Conservation (phyloP, 352 stramenopile species). For the Globisporangium nunn region DNA sequence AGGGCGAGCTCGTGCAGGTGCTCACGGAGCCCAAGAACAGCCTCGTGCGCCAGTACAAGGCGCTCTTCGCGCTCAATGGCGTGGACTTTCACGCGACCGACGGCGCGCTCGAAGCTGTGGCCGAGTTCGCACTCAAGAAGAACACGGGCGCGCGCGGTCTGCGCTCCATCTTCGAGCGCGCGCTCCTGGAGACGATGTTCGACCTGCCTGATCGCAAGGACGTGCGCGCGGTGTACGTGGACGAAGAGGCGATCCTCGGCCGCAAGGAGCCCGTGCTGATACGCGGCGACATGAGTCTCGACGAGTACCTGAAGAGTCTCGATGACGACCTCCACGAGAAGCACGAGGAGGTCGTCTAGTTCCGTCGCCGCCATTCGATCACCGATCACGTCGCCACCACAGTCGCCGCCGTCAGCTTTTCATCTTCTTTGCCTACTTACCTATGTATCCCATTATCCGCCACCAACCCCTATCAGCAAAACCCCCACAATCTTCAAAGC, state of each 20-base stretch:
- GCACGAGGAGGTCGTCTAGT: conserved; percentile 36
- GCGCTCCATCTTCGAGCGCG: conserved; percentile 91
- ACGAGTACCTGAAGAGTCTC: conserved; percentile 68
- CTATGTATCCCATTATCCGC: too few relatives aligned
- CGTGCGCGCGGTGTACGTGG: conserved; percentile 92
- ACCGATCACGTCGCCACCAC: not conserved
- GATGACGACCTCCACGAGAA: conserved; percentile 50
- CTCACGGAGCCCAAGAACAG: conserved; percentile 97
- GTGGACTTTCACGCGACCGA: conserved; percentile 96
- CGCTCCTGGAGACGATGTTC: conserved; percentile 97
- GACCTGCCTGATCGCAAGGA: conserved; percentile 89
- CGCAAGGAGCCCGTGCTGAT: conserved; percentile 89
- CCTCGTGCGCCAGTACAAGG: conserved; percentile 96
- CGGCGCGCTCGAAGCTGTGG: conserved; percentile 92
- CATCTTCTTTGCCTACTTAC: too few relatives aligned
- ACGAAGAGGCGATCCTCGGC: conserved; percentile 88
- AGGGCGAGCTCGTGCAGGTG: conserved; percentile 92
- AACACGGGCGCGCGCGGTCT: conserved; percentile 96
- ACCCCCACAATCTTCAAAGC: too few relatives aligned
- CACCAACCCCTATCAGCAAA: too few relatives aligned
- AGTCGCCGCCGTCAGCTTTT: not conserved
- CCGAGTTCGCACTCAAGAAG: conserved; percentile 87
- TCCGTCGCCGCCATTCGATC: not conserved
- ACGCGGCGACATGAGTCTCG: conserved; percentile 50
- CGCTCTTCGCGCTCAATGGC: conserved; percentile 94